phyloP scores from a whole-genome alignment of 2,329 filamentous ascomycete species.

The Colletotrichum sp. region DNA sequence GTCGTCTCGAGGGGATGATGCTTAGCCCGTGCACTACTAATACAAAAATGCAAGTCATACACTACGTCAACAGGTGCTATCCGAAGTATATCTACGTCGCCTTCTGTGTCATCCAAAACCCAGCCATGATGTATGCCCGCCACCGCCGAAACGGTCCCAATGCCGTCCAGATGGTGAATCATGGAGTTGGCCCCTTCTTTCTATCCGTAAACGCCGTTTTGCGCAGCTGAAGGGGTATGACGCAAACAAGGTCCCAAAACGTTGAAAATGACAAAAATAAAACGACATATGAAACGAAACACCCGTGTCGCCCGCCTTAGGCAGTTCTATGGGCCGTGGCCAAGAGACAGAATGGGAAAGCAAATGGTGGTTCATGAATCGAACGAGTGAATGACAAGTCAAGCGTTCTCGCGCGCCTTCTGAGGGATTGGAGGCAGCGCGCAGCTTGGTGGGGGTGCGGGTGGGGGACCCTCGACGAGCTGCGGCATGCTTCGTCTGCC shows the following conservation, averaged over 20 bases:
- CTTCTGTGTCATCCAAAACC: constrained; percentile 1
- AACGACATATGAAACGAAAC: constrained; percentile 1
- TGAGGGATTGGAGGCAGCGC: constrained; percentile 59
- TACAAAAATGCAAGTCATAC: constrained; percentile 4
- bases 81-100: neutral
- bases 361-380: neutral
- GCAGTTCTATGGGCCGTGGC: neutral
- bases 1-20: neutral
- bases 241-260: constrained; percentile 12
- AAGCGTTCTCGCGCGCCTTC: neutral
- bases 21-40: neutral
- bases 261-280: neutral
- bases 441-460: constrained; percentile 58
- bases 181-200: neutral
- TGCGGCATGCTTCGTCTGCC: constrained; percentile 57
- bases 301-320: neutral
- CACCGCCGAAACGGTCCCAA: constrained; percentile 5
- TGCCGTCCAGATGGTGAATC: constrained; percentile 3
- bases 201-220: constrained; percentile 19
- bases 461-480: constrained; percentile 55
- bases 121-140: neutral
- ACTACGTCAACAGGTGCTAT: neutral
- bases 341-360: neutral
- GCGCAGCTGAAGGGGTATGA: constrained; percentile 21
- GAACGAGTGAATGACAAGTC: neutral